phyloP scores from a whole-genome alignment of 768 basidiomycete genomes.

The Mrakia gelida region DNA sequence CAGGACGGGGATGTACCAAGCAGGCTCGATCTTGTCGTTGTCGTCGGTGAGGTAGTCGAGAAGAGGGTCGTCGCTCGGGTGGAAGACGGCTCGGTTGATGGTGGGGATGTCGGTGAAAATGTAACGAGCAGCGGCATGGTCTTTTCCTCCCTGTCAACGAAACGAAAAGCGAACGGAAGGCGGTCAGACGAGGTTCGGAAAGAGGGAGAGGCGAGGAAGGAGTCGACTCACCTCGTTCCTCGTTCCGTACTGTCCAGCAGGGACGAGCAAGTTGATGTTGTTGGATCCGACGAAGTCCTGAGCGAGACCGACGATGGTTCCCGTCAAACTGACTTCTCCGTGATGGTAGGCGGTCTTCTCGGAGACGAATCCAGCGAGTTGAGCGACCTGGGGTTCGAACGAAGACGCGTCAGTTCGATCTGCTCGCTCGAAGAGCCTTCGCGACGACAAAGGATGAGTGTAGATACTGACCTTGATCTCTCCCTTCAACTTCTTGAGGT shows the following conservation, averaged over 20 bases:
- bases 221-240: constrained; percentile 48
- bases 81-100: constrained; percentile 71
- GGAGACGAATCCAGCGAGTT: constrained; percentile 90
- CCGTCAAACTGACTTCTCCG: constrained; percentile 78
- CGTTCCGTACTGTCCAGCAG: constrained; percentile 93
- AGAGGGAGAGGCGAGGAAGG: constrained; percentile 32
- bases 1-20: constrained; percentile 85
- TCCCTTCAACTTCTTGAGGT: constrained; percentile 85
- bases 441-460: not conserved
- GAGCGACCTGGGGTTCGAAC: constrained; percentile 62
- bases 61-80: constrained; percentile 79
- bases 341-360: constrained; percentile 96
- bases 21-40: constrained; percentile 78
- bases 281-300: constrained; percentile 94
- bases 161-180: not conserved
- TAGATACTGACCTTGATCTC: constrained; percentile 69
- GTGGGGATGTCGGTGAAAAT: constrained; percentile 78
- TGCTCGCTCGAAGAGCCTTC: not conserved
- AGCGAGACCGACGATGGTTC: constrained; percentile 88
- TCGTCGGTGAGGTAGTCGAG: constrained; percentile 82
- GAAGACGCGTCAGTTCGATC: not conserved
- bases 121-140: constrained; percentile 93
- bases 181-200: too few species aligned
- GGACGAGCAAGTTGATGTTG: constrained; percentile 81
- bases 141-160: constrained; percentile 71